A percentile compares a stretch with the other conserved stretches of the same genome.
Conservation (phyloP, 352 stramenopile species). For the Globisporangium emineosum region DNA sequence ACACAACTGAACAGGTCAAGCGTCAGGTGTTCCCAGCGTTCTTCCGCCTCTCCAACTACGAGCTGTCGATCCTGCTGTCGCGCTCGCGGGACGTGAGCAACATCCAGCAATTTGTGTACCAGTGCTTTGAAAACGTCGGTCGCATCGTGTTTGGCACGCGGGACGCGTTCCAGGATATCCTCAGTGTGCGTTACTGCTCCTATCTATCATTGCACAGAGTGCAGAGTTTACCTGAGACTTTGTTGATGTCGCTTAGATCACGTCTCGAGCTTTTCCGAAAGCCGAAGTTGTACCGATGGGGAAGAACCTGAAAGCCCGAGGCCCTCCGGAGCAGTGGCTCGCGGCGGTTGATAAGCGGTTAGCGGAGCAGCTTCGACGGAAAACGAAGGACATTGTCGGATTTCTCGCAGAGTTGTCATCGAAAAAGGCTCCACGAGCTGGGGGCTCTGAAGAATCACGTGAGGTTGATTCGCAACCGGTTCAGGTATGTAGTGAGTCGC, state of each 20-base stretch:
- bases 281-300: constrained; percentile 57
- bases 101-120: constrained; percentile 55
- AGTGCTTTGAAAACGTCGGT: constrained; percentile 71
- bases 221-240: not conserved
- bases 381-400: constrained; percentile 40
- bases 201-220: no score
- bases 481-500: constrained; percentile 23
- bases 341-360: constrained; percentile 54
- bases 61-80: constrained; percentile 51
- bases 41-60: constrained; percentile 59
- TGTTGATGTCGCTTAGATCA: constrained; percentile 6
- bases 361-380: constrained; percentile 49
- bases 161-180: constrained; percentile 62
- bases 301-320: constrained; percentile 71
- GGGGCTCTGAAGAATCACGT: not conserved
- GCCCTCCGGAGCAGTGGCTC: constrained; percentile 68
- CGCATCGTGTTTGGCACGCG: constrained; percentile 53
- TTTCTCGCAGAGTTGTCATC: constrained; percentile 20
- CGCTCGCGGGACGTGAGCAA: constrained; percentile 39
- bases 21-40: constrained; percentile 58
- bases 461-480: constrained; percentile 22
- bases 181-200: constrained; percentile 24
- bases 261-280: constrained; percentile 36
- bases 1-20: constrained; percentile 32
- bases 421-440: not conserved